phyloP scores from a whole-genome alignment of 176 grass and related monocot genomes.

The Cymbopogon citratus region DNA sequence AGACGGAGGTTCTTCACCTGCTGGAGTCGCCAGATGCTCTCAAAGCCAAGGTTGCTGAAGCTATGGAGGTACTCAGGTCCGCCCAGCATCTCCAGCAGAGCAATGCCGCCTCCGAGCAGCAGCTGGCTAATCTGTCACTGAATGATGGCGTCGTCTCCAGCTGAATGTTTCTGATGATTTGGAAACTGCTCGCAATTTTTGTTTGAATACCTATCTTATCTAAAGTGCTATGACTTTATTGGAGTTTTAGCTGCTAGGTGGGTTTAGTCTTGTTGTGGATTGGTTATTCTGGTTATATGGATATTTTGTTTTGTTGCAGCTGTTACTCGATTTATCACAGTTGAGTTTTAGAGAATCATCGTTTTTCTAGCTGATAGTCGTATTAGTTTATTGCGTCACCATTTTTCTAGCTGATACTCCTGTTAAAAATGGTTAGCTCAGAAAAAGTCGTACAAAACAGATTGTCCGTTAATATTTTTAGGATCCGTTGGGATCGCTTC shows the following conservation, averaged over 20 bases:
- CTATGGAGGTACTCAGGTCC: slow-evolving; percentile 69
- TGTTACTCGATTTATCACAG: background rate
- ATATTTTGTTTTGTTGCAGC: background rate
- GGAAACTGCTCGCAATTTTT: slow-evolving; percentile 21
- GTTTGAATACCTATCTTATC: slow-evolving; percentile 20
- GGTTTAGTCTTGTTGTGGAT: slow-evolving; percentile 7
- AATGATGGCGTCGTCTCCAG: slow-evolving; percentile 53
- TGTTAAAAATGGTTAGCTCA: too few species aligned
- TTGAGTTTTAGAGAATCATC: background rate
- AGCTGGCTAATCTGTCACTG: slow-evolving; percentile 58
- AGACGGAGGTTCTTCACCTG: slow-evolving; percentile 85
- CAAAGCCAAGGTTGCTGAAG: slow-evolving; percentile 84
- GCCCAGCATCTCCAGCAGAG: slow-evolving; percentile 61
- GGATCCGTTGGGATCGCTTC: too few species aligned
- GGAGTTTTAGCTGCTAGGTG: slow-evolving; percentile 5
- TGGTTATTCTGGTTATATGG: slow-evolving; percentile 8
- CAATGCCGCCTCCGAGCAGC: slow-evolving; percentile 47
- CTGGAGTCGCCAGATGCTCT: slow-evolving; percentile 82
- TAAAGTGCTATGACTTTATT: slow-evolving; percentile 33
- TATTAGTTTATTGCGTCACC: too few species aligned
- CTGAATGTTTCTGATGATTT: background rate
- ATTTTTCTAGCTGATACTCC: too few species aligned
- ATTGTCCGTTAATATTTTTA: too few species aligned
- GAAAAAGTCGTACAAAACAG: too few species aligned
- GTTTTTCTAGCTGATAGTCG: background rate